phyloP scores from a whole-genome alignment of 306 rosid genomes.

The Carpinus fangiana region DNA sequence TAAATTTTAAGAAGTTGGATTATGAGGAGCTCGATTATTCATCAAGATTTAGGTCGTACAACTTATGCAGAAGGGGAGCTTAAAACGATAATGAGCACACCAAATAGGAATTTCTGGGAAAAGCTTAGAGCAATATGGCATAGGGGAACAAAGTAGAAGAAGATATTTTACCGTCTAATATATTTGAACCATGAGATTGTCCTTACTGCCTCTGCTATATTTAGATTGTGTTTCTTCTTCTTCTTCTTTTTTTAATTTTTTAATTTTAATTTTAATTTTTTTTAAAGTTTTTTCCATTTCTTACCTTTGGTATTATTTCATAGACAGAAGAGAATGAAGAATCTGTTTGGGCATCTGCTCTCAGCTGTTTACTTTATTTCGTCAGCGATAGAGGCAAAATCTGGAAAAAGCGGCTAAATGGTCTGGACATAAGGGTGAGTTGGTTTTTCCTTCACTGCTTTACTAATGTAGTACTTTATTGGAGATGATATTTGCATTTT shows the following conservation, averaged over 20 bases:
- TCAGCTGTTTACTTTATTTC: constrained; percentile 97
- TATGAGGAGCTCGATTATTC: neutral
- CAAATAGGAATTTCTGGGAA: neutral
- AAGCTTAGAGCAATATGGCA: neutral
- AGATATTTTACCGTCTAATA: neutral
- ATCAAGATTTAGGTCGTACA: neutral
- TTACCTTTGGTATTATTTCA: constrained; percentile 22
- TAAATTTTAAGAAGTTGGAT: neutral
- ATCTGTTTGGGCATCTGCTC: constrained; percentile 97
- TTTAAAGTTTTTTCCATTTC: constrained; percentile 14
- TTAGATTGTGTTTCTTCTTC: neutral
- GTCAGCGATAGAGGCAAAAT: constrained; percentile 93
- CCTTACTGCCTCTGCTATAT: constrained; percentile 10
- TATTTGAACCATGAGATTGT: neutral
- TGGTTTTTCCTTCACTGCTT: constrained; percentile 15
- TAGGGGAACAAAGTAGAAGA: neutral
- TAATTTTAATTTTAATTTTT: no score
- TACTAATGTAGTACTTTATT: constrained; percentile 10
- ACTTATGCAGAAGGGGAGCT: neutral
- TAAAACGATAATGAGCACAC: neutral
- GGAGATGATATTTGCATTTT: constrained; percentile 13
- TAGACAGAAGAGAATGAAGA: constrained; percentile 94
- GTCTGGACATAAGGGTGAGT: constrained; percentile 98
- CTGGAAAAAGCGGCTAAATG: constrained; percentile 75
- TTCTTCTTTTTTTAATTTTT: no score